These are phyloP conservation scores for Penicillium sp. DNA, from an alignment of 2,329 filamentous ascomycete genomes.

Conservation along the genomic window DNA sequence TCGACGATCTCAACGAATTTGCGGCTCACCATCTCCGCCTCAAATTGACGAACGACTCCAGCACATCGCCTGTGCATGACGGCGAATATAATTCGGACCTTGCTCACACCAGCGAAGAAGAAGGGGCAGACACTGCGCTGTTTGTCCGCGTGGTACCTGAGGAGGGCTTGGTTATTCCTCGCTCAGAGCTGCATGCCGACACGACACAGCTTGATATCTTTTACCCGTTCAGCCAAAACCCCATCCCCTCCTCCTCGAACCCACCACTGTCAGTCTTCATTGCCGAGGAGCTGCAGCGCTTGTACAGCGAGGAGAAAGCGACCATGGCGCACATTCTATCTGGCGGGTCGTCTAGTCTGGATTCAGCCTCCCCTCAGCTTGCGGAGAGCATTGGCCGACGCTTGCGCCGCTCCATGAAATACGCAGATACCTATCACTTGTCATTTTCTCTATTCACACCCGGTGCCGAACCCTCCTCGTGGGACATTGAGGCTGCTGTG, in stretches of 20 bases:
- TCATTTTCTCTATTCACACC: slow-evolving; percentile 94
- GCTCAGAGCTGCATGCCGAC: slow-evolving; percentile 66
- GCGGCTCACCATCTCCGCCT: slow-evolving; percentile 78
- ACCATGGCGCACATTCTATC: slow-evolving; percentile 74
- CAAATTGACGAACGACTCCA: slow-evolving; percentile 52
- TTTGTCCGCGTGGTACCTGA: slow-evolving; percentile 65
- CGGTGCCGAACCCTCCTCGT: slow-evolving; percentile 72
- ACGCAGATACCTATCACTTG: slow-evolving; percentile 89
- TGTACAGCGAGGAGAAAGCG: slow-evolving; percentile 85
- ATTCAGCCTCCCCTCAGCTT: slow-evolving; percentile 44
- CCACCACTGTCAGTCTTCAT: slow-evolving; percentile 73
- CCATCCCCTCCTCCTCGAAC: slow-evolving; percentile 65
- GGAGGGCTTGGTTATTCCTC: slow-evolving; percentile 48
- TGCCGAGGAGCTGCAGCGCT: slow-evolving; percentile 69
- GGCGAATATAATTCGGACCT: slow-evolving; percentile 11
- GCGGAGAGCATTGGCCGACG: slow-evolving; percentile 63
- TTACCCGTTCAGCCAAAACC: slow-evolving; percentile 68
- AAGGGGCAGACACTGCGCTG: slow-evolving; percentile 55
- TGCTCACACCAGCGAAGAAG: slow-evolving; percentile 10
- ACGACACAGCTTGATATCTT: slow-evolving; percentile 71
- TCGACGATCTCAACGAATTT: slow-evolving; percentile 85
- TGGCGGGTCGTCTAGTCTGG: slow-evolving; percentile 46
- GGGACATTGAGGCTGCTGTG: slow-evolving; percentile 84
- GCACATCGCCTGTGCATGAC: slow-evolving; percentile 4
- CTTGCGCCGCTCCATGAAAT: slow-evolving; percentile 81